Evolutionary conservation across 495 filamentous ascomycete genomes (phyloP).

Genomic region (Tuber microsphaerosporum): DNA sequence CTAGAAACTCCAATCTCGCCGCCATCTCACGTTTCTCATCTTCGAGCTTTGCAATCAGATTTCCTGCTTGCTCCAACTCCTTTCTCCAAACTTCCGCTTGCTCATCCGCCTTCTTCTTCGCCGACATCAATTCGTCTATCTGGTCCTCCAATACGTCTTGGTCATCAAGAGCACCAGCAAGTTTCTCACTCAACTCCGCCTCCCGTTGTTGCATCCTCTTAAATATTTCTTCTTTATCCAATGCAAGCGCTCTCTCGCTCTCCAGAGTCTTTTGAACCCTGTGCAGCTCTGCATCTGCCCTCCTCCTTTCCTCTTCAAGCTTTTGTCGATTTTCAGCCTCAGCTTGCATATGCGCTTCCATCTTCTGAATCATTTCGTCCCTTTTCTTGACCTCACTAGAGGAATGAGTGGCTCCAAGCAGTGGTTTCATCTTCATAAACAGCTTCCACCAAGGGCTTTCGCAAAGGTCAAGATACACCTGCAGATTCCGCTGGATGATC

Average conservation of each 20-base stretch:
- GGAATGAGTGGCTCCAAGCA: constrained; percentile 75
- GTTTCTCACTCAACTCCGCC: constrained; percentile 80
- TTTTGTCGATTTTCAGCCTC: constrained; percentile 68
- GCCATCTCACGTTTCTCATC: constrained; percentile 70
- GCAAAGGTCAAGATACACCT: constrained; percentile 77
- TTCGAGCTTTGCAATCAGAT: constrained; percentile 76
- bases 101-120: constrained; percentile 82
- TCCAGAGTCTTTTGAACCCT: constrained; percentile 87
- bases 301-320: constrained; percentile 84
- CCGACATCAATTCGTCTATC: constrained; percentile 77
- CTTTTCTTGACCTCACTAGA: constrained; percentile 86
- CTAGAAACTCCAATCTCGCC: constrained; percentile 58
- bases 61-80: constrained; percentile 84
- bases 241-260: constrained; percentile 83
- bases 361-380: constrained; percentile 81
- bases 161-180: constrained; percentile 86
- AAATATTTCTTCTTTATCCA: constrained; percentile 99
- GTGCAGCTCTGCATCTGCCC: constrained; percentile 77
- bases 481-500: constrained; percentile 90
- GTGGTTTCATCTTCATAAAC: constrained; percentile 89
- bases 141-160: constrained; percentile 91
- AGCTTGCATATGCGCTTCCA: constrained; percentile 73
- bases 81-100: constrained; percentile 69
- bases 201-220: constrained; percentile 85
- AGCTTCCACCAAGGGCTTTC: constrained; percentile 95